Conservation (phyloP, 179 eudicot genomes). For the Monotropa hypopitys region DNA sequence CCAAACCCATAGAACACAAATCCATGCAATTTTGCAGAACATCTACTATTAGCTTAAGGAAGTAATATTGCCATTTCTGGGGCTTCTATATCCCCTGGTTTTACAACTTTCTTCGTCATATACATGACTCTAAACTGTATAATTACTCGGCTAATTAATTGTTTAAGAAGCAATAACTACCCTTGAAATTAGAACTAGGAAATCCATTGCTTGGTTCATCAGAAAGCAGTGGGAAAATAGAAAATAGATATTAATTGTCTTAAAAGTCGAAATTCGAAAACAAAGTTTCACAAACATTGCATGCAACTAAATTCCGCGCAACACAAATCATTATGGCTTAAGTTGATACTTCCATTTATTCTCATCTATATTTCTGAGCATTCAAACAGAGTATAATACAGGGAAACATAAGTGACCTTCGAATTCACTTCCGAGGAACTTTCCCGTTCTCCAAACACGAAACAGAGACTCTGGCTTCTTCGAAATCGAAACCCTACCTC, state of each 20-base stretch:
- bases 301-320: background rate
- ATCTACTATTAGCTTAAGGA: background rate
- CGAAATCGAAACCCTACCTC: background rate
- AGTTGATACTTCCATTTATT: background rate
- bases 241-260: background rate
- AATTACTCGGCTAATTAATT: background rate
- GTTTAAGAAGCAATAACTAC: background rate
- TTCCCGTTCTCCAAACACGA: slow-evolving; percentile 4
- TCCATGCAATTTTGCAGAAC: slow-evolving; percentile 28
- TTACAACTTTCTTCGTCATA: background rate
- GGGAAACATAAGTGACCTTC: slow-evolving; percentile 3
- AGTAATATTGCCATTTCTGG: background rate
- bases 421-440: background rate
- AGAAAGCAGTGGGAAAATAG: background rate
- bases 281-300: background rate
- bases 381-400: background rate
- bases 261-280: too few relatives aligned
- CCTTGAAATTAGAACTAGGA: background rate
- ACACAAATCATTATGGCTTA: background rate
- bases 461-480: background rate
- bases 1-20: background rate
- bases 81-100: background rate
- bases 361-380: background rate
- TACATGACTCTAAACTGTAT: background rate
- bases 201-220: background rate